Evolutionary conservation across 495 filamentous ascomycete species (phyloP), one percentile per base, ranked within the genome.

Genomic region (Saxispiralis lemnorum): DNA sequence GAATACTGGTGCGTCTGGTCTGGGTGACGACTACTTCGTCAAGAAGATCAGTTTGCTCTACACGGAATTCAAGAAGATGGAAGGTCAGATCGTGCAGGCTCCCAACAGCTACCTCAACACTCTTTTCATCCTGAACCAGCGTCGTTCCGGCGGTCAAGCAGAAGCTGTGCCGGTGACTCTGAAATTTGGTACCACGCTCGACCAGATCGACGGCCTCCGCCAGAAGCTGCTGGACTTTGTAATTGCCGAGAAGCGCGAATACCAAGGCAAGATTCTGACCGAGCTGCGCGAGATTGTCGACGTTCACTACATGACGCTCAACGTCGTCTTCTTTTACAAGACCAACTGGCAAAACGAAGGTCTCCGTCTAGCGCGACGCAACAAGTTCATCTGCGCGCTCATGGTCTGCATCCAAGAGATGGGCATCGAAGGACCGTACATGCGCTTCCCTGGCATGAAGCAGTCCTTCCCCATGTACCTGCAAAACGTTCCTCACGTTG

Each of bases 11-110:
- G 68, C 76, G 19, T 54, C 68, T 13, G 70, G 83, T 58, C 67
- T 70, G 14, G 85, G 86, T 18, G 87, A 95, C 56, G 86, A 93
- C 53, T 95, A 94, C 63, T 93, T 93, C 47, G 85, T 97, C 41
- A 87, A 93, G 44, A 83, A 94, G 50, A 87, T 95, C 35, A 79
- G 85, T 7, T 67, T 96, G n/a, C 72, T 97, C 9, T 94, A 86
- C 55, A 95, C 89, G 20, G 89, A 95, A 55, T 93, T 95, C 66
- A 95, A 94, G 65, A 96, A 95, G 65, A 85, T 94, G 78, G 78
- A 94, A 56, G 88, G 88, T 11, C 86, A 94, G 49, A 75, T 94
- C 12, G 88, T 96, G 2, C 88, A 96, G 58, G 89, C 88, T 0
- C 89, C 89, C 3, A 96, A 96, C 68, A 88, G 78, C 44, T 78